Evolutionary conservation across 2,329 filamentous ascomycete species (phyloP), one percentile per base, ranked within the genome.

Genomic region (Colletotrichum paranaense): DNA sequence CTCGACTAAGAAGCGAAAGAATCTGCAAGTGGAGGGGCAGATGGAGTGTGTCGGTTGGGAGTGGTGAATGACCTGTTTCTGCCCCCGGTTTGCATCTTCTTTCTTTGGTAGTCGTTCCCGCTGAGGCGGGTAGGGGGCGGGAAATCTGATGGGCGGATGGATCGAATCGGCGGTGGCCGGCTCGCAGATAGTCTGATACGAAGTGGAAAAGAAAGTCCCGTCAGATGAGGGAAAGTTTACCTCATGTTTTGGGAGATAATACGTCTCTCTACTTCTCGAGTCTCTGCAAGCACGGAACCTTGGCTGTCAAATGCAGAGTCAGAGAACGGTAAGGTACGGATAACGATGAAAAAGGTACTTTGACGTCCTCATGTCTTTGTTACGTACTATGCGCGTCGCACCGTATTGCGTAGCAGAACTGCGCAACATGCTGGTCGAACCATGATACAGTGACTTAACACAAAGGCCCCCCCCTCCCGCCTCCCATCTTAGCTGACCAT

Each of bases 191-290:
- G 60, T 63, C 28, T 24, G 60, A 63, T 52, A 24, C 60, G 14
- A 63, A 30, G 49, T 42, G 60, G n/a, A n/a, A 32, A 30, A 63
- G 30, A 35, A n/a, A 46, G 42, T 35, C 42, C 60, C 60, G 60
- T 52, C 60, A 52, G 60, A 35, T 28, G 28, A 63, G 16, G 60
- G 28, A 53, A 53, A 53, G 60, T 63, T 63, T 63, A 63, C 46
- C 60, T 63, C 28, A 52, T 53, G 46, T 24, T 24, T 63, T 63
- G 46, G n/a, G 24, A 35, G 60, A 53, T 16, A 35, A 35, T 52
- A 62, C 42, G 3, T 35, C 32, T 35, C 32, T 42, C 38, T 16
- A 16, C 16, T 42, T 16, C 14, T 42, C 38, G 14, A 42, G 38
- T 42, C 60, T 63, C 38, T 63, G 26, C 12, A 63, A 63, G 60